Evolutionary conservation across 306 rosid species (phyloP).

Genomic region (Pterocarpus macrocarpus): DNA sequence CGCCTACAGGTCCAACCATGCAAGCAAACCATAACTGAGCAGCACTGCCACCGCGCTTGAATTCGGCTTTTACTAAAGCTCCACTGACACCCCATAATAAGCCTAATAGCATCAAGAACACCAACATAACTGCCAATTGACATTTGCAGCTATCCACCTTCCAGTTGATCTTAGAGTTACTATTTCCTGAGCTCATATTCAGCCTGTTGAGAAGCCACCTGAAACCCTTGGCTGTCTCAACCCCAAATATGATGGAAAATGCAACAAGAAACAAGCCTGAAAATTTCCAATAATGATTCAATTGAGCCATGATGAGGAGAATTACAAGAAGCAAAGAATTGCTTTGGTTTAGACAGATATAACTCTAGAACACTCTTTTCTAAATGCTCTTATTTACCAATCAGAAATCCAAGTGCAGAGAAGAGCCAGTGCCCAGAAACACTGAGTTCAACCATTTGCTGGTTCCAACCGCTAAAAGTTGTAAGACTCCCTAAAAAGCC

Average conservation of each 20-base stretch:
- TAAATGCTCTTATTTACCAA: constrained; percentile 51
- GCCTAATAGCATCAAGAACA: constrained; percentile 52
- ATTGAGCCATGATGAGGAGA: no score
- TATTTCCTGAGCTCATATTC: constrained; percentile 33
- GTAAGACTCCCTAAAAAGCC: constrained; percentile 83
- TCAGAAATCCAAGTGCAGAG: constrained; percentile 59
- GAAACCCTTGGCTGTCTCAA: constrained; percentile 76
- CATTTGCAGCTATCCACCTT: constrained; percentile 52
- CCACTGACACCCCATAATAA: constrained; percentile 60
- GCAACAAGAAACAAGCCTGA: constrained; percentile 78
- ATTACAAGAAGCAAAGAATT: no score
- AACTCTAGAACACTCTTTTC: no score
- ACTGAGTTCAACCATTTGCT: constrained; percentile 74
- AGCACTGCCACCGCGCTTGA: constrained; percentile 48
- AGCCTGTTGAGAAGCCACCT: constrained; percentile 54
- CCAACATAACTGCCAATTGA: constrained; percentile 54
- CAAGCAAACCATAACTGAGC: constrained; percentile 74
- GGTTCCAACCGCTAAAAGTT: constrained; percentile 81
- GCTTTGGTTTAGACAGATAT: no score
- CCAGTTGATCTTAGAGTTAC: constrained; percentile 45
- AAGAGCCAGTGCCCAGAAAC: constrained; percentile 69
- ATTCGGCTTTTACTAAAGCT: constrained; percentile 45
- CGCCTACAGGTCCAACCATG: constrained; percentile 78
- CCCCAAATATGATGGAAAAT: constrained; percentile 31
- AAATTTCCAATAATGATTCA: neutral